phyloP scores from a whole-genome alignment of 2,329 filamentous ascomycete species.

The Aspergillus alliaceus region DNA sequence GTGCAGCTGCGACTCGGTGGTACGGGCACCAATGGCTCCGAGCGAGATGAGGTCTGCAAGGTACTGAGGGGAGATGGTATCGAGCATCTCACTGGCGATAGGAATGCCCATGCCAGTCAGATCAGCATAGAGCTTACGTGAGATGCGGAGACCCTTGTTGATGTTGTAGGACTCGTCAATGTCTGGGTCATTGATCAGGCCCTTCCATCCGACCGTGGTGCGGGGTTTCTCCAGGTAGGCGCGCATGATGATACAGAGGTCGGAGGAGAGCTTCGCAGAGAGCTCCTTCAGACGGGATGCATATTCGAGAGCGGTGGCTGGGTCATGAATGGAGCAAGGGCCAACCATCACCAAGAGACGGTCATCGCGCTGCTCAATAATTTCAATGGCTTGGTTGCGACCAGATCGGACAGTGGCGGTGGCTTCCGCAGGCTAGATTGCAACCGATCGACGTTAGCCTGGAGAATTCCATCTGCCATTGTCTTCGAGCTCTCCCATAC shows the following conservation, averaged over 20 bases:
- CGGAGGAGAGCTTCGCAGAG: conserved; percentile 74
- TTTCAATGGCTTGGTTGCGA: conserved; percentile 62
- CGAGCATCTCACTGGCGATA: conserved; percentile 96
- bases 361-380: conserved; percentile 74
- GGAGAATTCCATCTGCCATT: neutral
- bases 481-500: neutral
- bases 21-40: conserved; percentile 91
- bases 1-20: conserved; percentile 95
- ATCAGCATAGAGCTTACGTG: conserved; percentile 90
- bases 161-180: conserved; percentile 98
- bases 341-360: conserved; percentile 92
- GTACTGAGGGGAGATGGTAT: conserved; percentile 98
- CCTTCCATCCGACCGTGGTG: conserved; percentile 98
- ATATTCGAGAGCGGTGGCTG: conserved; percentile 84
- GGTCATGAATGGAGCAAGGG: conserved; percentile 97
- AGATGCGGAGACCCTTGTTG: conserved; percentile 94
- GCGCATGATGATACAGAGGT: conserved; percentile 93
- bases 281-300: conserved; percentile 74
- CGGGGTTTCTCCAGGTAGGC: conserved; percentile 98
- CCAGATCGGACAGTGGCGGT: conserved; percentile 45
- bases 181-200: conserved; percentile 97
- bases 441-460: neutral
- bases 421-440: conserved; percentile 36
- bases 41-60: conserved; percentile 93
- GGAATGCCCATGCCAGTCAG: conserved; percentile 85